Conservation (phyloP, 257 asterid species). For the Rauvolfia tetraphylla region DNA sequence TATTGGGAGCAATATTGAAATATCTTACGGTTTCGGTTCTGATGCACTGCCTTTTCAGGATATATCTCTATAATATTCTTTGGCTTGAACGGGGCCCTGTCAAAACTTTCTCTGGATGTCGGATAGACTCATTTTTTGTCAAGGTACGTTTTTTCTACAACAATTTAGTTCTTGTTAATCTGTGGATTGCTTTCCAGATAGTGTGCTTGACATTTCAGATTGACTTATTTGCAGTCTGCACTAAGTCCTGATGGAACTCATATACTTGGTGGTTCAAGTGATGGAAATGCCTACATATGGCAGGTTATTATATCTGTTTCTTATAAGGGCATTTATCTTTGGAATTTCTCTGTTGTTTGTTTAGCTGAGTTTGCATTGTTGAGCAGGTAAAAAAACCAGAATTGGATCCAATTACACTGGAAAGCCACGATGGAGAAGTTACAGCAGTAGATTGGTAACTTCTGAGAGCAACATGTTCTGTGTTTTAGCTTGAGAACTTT, state of each 20-base stretch:
- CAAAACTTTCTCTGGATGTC: constrained; percentile 63
- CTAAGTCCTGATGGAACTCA: constrained; percentile 95
- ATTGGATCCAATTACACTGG: constrained; percentile 53
- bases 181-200: background rate
- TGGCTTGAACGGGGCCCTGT: constrained; percentile 77
- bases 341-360: background rate
- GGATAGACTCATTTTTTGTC: constrained; percentile 78
- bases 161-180: background rate
- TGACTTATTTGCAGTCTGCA: constrained; percentile 54
- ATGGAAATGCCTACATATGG: constrained; percentile 95
- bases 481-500: background rate
- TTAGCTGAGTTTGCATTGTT: constrained; percentile 10
- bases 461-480: background rate
- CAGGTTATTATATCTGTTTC: constrained; percentile 43
- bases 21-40: background rate
- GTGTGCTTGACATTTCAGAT: constrained; percentile 12
- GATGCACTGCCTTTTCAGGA: constrained; percentile 44
- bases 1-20: background rate
- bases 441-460: constrained; percentile 88
- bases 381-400: constrained; percentile 73
- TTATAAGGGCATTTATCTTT: background rate
- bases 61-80: constrained; percentile 77
- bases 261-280: constrained; percentile 89
- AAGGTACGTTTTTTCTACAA: constrained; percentile 45
- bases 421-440: constrained; percentile 89